A percentile compares a stretch with the other conserved stretches of the same genome.
Conservation (phyloP, 495 filamentous ascomycete species). For the Peziza echinospora region DNA sequence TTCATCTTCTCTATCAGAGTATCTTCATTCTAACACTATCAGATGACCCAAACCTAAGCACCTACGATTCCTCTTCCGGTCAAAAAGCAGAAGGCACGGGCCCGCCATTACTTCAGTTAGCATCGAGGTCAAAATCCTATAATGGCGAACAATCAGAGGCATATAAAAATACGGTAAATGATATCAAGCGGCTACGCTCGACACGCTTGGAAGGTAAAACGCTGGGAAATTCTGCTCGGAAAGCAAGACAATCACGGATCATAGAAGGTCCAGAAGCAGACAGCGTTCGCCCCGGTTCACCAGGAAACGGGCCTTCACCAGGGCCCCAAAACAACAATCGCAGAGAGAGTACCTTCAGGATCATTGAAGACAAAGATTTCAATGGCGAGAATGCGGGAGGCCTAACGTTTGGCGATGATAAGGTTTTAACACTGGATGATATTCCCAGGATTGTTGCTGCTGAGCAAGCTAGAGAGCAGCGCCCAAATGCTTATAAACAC, state of each 20-base stretch:
- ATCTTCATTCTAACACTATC: constrained; percentile 1
- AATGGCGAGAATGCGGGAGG: constrained; percentile 42
- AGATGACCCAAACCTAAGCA: constrained; percentile 53
- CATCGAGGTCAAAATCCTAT: constrained; percentile 53
- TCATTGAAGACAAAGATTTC: constrained; percentile 66
- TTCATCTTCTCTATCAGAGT: neutral
- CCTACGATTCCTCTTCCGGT: constrained; percentile 45
- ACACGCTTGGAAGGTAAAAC: constrained; percentile 87
- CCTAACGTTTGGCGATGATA: constrained; percentile 68
- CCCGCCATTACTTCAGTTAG: constrained; percentile 34
- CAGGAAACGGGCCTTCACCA: constrained; percentile 21
- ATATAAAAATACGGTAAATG: constrained; percentile 87
- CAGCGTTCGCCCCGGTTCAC: constrained; percentile 54
- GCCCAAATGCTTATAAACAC: constrained; percentile 61
- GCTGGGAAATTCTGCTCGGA: constrained; percentile 73
- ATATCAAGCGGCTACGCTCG: constrained; percentile 76
- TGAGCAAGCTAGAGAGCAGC: constrained; percentile 81
- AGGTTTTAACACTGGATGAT: constrained; percentile 83
- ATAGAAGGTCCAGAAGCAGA: constrained; percentile 76
- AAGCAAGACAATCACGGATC: constrained; percentile 73
- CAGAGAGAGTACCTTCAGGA: constrained; percentile 32
- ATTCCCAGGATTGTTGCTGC: constrained; percentile 94
- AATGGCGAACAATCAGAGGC: constrained; percentile 42
- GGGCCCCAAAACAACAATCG: constrained; percentile 14
- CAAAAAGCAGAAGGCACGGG: constrained; percentile 28